Conservation (phyloP, 1,284 basidiomycete genomes). For the Meira nashicola region DNA sequence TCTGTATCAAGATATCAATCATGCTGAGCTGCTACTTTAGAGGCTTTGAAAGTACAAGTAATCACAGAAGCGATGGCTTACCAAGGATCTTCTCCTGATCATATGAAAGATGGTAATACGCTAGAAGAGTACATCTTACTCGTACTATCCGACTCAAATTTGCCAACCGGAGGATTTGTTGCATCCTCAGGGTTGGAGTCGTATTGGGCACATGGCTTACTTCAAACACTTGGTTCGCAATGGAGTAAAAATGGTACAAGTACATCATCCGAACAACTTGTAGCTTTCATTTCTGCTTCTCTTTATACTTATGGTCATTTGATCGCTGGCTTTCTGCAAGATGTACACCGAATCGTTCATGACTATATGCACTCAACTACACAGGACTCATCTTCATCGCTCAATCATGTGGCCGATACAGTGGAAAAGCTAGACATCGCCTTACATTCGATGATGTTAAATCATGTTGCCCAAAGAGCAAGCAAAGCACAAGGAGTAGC, state of each 20-base stretch:
- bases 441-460: slow-evolving; percentile 80
- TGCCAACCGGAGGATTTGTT: slow-evolving; percentile 67
- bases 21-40: too few relatives aligned
- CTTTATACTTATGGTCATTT: slow-evolving; percentile 69
- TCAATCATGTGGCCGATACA: neutral
- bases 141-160: slow-evolving; percentile 47
- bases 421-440: slow-evolving; percentile 62
- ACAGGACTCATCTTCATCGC: neutral
- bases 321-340: slow-evolving; percentile 71
- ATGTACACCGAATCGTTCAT: slow-evolving; percentile 42
- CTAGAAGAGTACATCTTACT: slow-evolving; percentile 40
- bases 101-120: slow-evolving; percentile 10
- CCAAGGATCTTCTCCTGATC: neutral
- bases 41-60: too few relatives aligned
- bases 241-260: too few relatives aligned
- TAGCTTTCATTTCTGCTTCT: slow-evolving; percentile 60
- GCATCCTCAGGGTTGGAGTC: slow-evolving; percentile 90
- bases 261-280: neutral
- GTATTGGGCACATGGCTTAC: slow-evolving; percentile 77
- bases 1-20: too few relatives aligned
- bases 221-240: slow-evolving; percentile 6
- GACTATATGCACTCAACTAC: neutral
- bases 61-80: too few relatives aligned
- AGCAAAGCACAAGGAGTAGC: slow-evolving; percentile 89
- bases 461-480: slow-evolving; percentile 79